A percentile compares a stretch with the other conserved stretches of the same genome.
These are phyloP conservation scores for Colletotrichum sojae DNA, from an alignment of 2,329 filamentous ascomycete species.

Conservation along the genomic window DNA sequence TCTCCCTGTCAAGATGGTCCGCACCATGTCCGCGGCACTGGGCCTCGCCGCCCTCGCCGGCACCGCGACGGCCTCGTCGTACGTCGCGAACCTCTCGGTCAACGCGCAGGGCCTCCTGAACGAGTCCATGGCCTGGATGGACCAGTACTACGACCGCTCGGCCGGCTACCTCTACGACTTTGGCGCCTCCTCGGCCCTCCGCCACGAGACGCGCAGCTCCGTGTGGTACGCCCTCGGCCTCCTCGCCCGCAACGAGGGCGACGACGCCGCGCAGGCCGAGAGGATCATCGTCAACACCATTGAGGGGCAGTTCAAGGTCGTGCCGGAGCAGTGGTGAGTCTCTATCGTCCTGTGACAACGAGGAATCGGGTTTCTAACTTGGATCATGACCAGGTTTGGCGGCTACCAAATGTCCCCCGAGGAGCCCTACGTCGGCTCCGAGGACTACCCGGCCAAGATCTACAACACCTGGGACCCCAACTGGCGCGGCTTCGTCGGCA, in stretches of 20 bases:
- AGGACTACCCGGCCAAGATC: slow-evolving; percentile 64
- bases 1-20: slow-evolving; percentile 18
- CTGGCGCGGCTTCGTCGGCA: slow-evolving; percentile 75
- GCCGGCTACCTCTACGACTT: slow-evolving; percentile 69
- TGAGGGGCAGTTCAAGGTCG: slow-evolving; percentile 64
- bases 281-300: slow-evolving; percentile 70
- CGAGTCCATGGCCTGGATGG: slow-evolving; percentile 69
- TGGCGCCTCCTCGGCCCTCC: slow-evolving; percentile 58
- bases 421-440: slow-evolving; percentile 69
- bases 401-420: slow-evolving; percentile 69
- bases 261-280: slow-evolving; percentile 65
- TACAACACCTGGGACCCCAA: slow-evolving; percentile 75
- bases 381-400: slow-evolving; percentile 54
- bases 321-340: slow-evolving; percentile 67
- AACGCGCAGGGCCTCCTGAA: slow-evolving; percentile 58
- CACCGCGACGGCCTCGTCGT: slow-evolving; percentile 36
- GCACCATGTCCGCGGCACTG: slow-evolving; percentile 26
- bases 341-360: too few relatives aligned
- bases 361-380: too few relatives aligned
- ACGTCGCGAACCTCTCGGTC: slow-evolving; percentile 40
- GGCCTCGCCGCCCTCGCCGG: slow-evolving; percentile 28
- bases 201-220: slow-evolving; percentile 70
- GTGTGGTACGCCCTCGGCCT: slow-evolving; percentile 73
- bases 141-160: slow-evolving; percentile 66
- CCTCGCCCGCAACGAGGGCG: slow-evolving; percentile 66